Percentiles rank a stretch among this genome's conserved stretches.
These are phyloP conservation scores for Closterium sp. DNA, from an alignment of 139 green algal species.

Conservation along the genomic window DNA sequence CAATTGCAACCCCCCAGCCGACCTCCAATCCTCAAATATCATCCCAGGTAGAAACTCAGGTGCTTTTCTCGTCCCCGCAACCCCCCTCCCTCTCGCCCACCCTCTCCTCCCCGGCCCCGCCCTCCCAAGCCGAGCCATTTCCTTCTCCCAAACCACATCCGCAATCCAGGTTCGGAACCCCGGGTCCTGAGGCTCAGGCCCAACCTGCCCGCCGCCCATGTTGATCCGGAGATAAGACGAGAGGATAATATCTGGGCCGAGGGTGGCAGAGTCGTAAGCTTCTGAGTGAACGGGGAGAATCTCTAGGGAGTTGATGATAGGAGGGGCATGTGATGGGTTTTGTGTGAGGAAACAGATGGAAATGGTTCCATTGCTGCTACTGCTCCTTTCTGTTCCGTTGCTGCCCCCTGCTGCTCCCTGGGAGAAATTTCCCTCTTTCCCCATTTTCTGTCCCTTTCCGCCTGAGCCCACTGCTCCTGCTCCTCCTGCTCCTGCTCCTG, in stretches of 20 bases:
- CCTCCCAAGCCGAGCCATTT: background rate
- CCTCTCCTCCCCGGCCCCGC: background rate
- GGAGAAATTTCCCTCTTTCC: no score
- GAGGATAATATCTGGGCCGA: background rate
- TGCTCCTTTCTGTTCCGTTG: background rate
- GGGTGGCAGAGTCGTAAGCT: background rate
- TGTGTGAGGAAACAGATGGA: background rate
- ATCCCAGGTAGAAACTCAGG: background rate
- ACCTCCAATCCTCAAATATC: background rate
- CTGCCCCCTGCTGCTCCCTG: background rate
- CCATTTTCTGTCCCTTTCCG: no score
- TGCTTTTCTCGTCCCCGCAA: background rate
- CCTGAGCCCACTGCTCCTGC: background rate
- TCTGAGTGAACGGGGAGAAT: background rate
- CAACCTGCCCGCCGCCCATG: background rate
- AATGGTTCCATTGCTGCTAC: background rate
- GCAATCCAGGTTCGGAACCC: background rate
- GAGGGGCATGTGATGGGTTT: background rate
- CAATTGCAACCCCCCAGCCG: background rate
- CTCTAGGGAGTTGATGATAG: conserved; percentile 11
- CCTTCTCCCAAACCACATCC: background rate
- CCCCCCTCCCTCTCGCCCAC: background rate
- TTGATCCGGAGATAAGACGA: background rate
- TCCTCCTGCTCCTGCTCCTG: background rate
- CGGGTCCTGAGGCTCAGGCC: background rate